These are phyloP conservation scores for Geosiphon pyriformis DNA, from an alignment of 192 early-diverging fungal species.

Conservation along the genomic window DNA sequence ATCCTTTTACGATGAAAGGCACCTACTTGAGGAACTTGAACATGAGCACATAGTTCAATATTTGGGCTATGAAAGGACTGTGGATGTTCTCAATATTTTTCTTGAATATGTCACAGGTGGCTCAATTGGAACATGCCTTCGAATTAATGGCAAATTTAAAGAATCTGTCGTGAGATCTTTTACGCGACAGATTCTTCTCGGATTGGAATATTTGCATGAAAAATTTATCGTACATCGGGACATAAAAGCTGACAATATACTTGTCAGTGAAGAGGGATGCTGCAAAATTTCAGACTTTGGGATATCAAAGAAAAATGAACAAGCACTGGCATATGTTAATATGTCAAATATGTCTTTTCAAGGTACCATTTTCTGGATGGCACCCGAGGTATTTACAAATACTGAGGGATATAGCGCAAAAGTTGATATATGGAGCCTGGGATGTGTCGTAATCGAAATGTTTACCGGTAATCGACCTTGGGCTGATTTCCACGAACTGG, in stretches of 20 bases:
- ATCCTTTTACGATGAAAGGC: slow-evolving; percentile 68
- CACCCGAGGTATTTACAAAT: slow-evolving; percentile 88
- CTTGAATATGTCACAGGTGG: slow-evolving; percentile 97
- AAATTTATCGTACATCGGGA: slow-evolving; percentile 71
- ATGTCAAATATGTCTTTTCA: slow-evolving; percentile 51
- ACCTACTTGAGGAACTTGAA: slow-evolving; percentile 68
- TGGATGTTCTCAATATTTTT: slow-evolving; percentile 82
- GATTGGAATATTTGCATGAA: slow-evolving; percentile 82
- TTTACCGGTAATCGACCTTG: slow-evolving; percentile 81
- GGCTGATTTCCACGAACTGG: slow-evolving; percentile 47
- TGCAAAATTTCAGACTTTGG: slow-evolving; percentile 98
- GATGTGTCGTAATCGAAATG: slow-evolving; percentile 94
- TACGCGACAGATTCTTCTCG: slow-evolving; percentile 75
- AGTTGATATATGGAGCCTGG: slow-evolving; percentile 89
- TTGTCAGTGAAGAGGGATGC: slow-evolving; percentile 72
- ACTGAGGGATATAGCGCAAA: slow-evolving; percentile 80
- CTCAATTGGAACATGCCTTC: slow-evolving; percentile 72
- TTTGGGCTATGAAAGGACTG: slow-evolving; percentile 56
- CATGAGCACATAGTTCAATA: slow-evolving; percentile 95
- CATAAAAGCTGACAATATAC: slow-evolving; percentile 78
- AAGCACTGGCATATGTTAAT: slow-evolving; percentile 29
- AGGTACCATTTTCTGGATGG: slow-evolving; percentile 92
- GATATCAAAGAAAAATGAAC: slow-evolving; percentile 71
- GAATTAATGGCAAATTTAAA: slow-evolving; percentile 64
- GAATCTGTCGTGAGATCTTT: slow-evolving; percentile 71